phyloP scores from a whole-genome alignment of 495 filamentous ascomycete species.

The Aspergillus wentii region DNA sequence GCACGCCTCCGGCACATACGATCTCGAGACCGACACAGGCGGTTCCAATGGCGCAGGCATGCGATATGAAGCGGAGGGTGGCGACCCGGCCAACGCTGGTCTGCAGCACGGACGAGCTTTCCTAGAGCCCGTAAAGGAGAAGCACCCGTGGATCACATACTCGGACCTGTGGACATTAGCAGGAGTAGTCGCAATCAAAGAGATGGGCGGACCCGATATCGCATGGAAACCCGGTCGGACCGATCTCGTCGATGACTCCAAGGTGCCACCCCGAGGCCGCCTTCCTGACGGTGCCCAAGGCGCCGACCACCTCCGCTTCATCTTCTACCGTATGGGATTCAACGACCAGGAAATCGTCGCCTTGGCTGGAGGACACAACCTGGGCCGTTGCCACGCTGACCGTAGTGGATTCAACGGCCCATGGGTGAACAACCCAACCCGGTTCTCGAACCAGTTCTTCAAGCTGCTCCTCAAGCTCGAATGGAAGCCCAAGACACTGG shows the following conservation, averaged over 20 bases:
- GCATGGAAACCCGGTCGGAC: conserved; percentile 52
- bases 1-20: conserved; percentile 60
- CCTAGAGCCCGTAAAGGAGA: conserved; percentile 53
- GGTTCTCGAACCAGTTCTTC: conserved; percentile 62
- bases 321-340: conserved; percentile 64
- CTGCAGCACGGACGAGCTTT: conserved; percentile 59
- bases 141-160: conserved; percentile 60
- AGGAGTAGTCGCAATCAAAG: conserved; percentile 52
- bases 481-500: conserved; percentile 50
- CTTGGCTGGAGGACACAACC: conserved; percentile 54
- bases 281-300: conserved; percentile 57
- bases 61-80: conserved; percentile 59
- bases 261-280: conserved; percentile 52
- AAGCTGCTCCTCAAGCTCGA: conserved; percentile 47
- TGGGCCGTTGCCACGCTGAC: conserved; percentile 57
- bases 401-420: conserved; percentile 56
- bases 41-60: conserved; percentile 62
- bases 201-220: conserved; percentile 53
- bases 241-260: conserved; percentile 52
- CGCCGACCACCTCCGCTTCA: conserved; percentile 50
- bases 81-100: conserved; percentile 59
- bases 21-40: conserved; percentile 51
- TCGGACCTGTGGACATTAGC: conserved; percentile 60
- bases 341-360: conserved; percentile 61
- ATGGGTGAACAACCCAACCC: conserved; percentile 61